These are phyloP conservation scores for Pseudogymnoascus destructans DNA, from an alignment of 2,329 filamentous ascomycete species.

Conservation along the genomic window DNA sequence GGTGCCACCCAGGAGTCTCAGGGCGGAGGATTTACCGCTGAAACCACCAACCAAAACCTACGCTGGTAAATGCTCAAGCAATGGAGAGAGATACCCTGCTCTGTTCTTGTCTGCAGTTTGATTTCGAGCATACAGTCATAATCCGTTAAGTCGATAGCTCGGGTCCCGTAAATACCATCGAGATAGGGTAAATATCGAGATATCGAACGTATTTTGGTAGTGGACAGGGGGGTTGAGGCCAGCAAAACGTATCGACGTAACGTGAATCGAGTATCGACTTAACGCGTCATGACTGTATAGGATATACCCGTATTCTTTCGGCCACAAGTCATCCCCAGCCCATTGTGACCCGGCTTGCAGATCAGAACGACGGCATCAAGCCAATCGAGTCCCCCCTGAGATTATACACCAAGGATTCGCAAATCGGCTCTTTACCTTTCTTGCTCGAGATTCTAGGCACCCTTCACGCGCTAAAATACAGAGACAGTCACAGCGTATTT, in stretches of 20 bases:
- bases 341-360: neutral
- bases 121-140: too few species aligned
- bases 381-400: neutral
- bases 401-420: neutral
- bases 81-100: neutral
- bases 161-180: too few species aligned
- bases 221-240: too few species aligned
- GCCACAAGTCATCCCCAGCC: neutral
- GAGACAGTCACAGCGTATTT: neutral
- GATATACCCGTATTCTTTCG: neutral
- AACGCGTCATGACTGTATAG: too few species aligned
- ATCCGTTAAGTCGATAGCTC: too few species aligned
- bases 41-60: neutral
- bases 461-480: neutral
- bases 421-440: neutral
- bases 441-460: neutral
- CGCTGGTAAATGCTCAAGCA: neutral
- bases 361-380: neutral
- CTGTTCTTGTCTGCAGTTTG: too few species aligned
- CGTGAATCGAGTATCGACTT: too few species aligned
- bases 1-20: neutral
- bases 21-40: neutral
- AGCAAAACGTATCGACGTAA: too few species aligned
- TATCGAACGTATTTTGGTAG: too few species aligned
- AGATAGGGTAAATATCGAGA: too few species aligned